Conservation (phyloP, 2,329 filamentous ascomycete species). For the Trichophyton equinum region DNA sequence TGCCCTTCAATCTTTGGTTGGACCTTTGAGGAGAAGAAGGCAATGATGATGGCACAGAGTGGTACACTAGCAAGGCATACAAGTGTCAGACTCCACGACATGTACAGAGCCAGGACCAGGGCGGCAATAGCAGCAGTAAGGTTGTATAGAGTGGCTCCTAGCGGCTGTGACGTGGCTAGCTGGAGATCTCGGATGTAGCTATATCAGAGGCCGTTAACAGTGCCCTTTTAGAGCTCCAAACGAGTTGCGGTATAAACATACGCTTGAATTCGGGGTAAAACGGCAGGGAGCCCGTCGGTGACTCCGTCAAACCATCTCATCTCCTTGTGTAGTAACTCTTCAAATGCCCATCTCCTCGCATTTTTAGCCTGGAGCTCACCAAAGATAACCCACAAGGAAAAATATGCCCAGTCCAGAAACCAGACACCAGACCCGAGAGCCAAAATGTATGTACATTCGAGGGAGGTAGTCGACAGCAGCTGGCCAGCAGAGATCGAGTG, state of each 20-base stretch:
- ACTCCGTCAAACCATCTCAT: constrained; percentile 72
- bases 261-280: constrained; percentile 62
- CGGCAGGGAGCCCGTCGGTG: constrained; percentile 56
- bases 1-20: constrained; percentile 57
- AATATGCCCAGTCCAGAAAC: constrained; percentile 54
- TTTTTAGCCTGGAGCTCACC: constrained; percentile 66
- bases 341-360: constrained; percentile 54
- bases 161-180: constrained; percentile 61
- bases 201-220: neutral
- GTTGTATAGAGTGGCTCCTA: constrained; percentile 58
- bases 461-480: constrained; percentile 45
- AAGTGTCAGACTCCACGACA: constrained; percentile 73
- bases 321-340: constrained; percentile 55
- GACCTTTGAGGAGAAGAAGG: constrained; percentile 48
- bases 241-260: constrained; percentile 32
- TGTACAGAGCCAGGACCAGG: constrained; percentile 59
- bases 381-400: constrained; percentile 60
- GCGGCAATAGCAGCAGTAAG: constrained; percentile 52
- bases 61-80: constrained; percentile 65
- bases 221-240: neutral
- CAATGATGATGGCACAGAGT: constrained; percentile 49
- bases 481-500: constrained; percentile 38
- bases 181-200: constrained; percentile 78
- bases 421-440: constrained; percentile 54
- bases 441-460: constrained; percentile 50